Conservation (phyloP, 2,329 filamentous ascomycete species). For the Colletotrichum sp. region DNA sequence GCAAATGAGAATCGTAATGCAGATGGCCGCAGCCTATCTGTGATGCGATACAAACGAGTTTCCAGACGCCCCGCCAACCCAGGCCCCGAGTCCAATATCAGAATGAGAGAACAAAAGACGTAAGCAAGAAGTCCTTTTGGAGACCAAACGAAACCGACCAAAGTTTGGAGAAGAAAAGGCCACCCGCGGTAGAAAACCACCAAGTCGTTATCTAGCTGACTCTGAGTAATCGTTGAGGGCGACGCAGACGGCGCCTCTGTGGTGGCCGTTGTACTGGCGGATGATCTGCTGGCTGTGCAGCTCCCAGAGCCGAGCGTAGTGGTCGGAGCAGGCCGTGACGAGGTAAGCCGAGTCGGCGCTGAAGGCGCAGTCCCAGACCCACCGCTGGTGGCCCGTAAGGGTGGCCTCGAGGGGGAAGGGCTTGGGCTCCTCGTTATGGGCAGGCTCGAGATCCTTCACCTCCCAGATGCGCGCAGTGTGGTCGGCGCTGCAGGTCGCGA, state of each 20-base stretch:
- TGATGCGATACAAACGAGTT: constrained; percentile 11
- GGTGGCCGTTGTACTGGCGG: constrained; percentile 93
- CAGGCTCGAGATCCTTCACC: constrained; percentile 71
- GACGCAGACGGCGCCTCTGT: constrained; percentile 89
- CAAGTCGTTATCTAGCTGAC: constrained; percentile 36
- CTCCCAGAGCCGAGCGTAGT: constrained; percentile 93
- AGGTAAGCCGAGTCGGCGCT: constrained; percentile 92
- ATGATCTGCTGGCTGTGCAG: constrained; percentile 86
- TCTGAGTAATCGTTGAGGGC: constrained; percentile 87
- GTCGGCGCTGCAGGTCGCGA: constrained; percentile 92
- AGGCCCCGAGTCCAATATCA: constrained; percentile 7
- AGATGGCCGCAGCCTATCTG: constrained; percentile 12
- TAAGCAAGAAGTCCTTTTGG: constrained; percentile 3
- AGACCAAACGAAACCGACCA: constrained; percentile 2
- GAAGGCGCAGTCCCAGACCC: constrained; percentile 98
- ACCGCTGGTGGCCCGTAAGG: constrained; percentile 87
- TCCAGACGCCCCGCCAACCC: constrained; percentile 24
- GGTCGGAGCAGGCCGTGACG: constrained; percentile 91
- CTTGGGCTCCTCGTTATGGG: constrained; percentile 46
- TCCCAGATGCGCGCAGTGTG: constrained; percentile 97
- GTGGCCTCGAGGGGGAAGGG: constrained; percentile 85
- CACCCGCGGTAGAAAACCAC: background rate
- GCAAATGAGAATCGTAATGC: constrained; percentile 2
- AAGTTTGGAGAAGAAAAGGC: background rate
- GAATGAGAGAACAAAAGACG: background rate